phyloP scores from a whole-genome alignment of 2,329 filamentous ascomycete species.

The Trematosphaeria pertusa region DNA sequence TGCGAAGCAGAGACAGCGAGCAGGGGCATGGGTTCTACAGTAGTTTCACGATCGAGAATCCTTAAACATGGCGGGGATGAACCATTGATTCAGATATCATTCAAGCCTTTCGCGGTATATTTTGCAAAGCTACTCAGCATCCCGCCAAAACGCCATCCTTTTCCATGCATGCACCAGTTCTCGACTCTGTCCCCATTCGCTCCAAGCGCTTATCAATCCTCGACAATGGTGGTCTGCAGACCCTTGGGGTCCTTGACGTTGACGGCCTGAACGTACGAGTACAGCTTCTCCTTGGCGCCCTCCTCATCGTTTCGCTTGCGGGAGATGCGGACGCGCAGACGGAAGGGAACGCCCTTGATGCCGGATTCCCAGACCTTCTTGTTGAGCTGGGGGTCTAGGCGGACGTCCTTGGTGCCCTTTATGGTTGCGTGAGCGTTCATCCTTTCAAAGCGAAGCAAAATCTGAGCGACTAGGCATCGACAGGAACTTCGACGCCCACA shows the following conservation, averaged over 20 bases:
- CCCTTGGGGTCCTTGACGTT: constrained; percentile 99
- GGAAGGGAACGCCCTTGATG: constrained; percentile 98
- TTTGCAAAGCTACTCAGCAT: constrained; percentile 38
- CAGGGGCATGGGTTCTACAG: too few species aligned
- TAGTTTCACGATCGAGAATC: background rate
- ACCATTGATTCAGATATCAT: constrained; percentile 45
- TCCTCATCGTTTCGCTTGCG: constrained; percentile 99
- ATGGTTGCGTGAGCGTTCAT: constrained; percentile 25
- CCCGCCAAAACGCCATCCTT: constrained; percentile 46
- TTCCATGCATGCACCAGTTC: constrained; percentile 41
- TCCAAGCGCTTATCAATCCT: constrained; percentile 59
- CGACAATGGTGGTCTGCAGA: constrained; percentile 88
- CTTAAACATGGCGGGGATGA: constrained; percentile 36
- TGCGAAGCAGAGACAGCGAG: too few species aligned
- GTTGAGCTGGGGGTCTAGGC: constrained; percentile 97
- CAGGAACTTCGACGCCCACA: constrained; percentile 4
- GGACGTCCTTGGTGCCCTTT: constrained; percentile 95
- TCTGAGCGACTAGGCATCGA: background rate
- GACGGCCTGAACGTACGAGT: constrained; percentile 99
- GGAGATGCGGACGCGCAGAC: constrained; percentile 97
- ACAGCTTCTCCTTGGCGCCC: constrained; percentile 99
- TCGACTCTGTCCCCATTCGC: constrained; percentile 21
- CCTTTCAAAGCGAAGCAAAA: background rate
- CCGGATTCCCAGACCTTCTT: constrained; percentile 99
- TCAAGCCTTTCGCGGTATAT: constrained; percentile 39